These are phyloP conservation scores for Groenewaldozyma auringiensis DNA, from an alignment of 1,139 yeast species.

Conservation along the genomic window DNA sequence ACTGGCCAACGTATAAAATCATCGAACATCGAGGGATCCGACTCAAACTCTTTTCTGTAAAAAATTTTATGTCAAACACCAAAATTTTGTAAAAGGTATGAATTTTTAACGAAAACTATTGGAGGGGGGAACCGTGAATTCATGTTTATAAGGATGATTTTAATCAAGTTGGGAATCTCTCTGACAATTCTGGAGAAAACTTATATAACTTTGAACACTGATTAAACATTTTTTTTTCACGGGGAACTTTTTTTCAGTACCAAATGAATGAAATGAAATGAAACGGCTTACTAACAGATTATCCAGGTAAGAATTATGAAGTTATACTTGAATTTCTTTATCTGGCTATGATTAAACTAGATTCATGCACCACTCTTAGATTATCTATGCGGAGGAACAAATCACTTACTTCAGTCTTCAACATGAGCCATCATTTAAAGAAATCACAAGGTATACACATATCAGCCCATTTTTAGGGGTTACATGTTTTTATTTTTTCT, in stretches of 20 bases:
- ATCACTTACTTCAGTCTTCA: conserved; percentile 29
- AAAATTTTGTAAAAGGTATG: neutral
- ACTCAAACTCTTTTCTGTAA: neutral
- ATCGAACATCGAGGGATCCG: neutral
- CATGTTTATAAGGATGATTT: conserved; percentile 20
- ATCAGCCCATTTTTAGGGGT: no score
- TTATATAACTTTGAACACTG: conserved; percentile 23
- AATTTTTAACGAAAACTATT: no score
- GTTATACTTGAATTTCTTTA: neutral
- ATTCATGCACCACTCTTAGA: conserved; percentile 33
- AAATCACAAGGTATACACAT: neutral
- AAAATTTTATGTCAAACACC: neutral
- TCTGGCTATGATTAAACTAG: conserved; percentile 23
- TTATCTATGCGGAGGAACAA: conserved; percentile 22
- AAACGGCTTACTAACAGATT: no score
- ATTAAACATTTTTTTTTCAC: conserved; percentile 8
- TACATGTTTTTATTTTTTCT: neutral
- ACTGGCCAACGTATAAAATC: no score
- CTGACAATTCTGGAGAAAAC: conserved; percentile 31
- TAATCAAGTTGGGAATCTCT: conserved; percentile 34
- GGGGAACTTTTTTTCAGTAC: neutral
- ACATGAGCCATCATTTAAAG: conserved; percentile 21
- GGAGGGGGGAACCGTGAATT: neutral
- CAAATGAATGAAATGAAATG: no score
- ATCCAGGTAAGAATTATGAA: no score